Base-by-base conservation (phyloP, 805 yeast genomes). In the Groenewaldozyma salmanticensis region DNA sequence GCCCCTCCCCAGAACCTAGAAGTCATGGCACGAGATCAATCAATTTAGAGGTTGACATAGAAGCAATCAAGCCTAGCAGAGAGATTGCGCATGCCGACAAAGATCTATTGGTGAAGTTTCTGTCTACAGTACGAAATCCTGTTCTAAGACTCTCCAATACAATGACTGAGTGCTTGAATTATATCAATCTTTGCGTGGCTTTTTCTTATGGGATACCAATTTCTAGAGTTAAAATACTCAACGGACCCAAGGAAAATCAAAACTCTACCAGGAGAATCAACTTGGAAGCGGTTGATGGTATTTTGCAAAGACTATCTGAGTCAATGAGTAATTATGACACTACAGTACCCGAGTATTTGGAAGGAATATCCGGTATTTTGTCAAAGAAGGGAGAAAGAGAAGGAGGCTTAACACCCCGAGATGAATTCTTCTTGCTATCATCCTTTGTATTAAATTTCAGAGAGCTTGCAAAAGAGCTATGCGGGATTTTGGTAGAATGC, bases 401-500 rank as follows among this genome's bases (percentile, higher is more conserved):
- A 13, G 60, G 60, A 33, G 51, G 60, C 21, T 48, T 70, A 4
- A 53, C 65, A 29, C 75, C 76, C 7, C 62, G 68, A 39, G 76
- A 71, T 43, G 74, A 72, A 47, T 63, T 69, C 59, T 72, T 72
- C 45, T 48, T 72, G 13, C 42, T 72, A 3, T 70, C 77, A 1
- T 70, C 75, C 0, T 72, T 72, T 50, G 42, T 72, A 19, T 61
- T 72, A 57, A 72, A 72, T 48, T 57, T 69, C 35, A 64, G 70
- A 46, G 68, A 68, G 44, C 54, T 60, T 19, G 56, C 68, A 0
- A 55, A 59, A 33, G 44, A 58, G 1, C 52, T 64, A 3, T 51
- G 62, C 4, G 47, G 50, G 6, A 45, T 70, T 21, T 51, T 67
- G 45, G 58, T 55, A 7, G 60, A 59, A 27, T 44, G 61, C 0